A percentile compares a stretch with the other conserved stretches of the same genome.
phyloP scores from a whole-genome alignment of 2,329 filamentous ascomycete genomes.

The Pseudogymnoascus sp. region DNA sequence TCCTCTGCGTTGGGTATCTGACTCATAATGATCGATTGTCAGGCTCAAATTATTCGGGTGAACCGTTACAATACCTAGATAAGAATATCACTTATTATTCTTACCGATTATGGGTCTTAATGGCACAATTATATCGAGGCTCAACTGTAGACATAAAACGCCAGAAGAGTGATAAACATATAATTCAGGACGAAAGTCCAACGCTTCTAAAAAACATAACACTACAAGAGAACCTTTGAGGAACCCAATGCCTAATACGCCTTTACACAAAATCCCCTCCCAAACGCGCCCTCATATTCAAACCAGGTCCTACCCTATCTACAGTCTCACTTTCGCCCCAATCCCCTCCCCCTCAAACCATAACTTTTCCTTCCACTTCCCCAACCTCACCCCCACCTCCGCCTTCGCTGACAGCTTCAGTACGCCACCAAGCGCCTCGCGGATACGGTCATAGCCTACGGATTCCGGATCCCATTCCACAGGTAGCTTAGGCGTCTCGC shows the following conservation, averaged over 20 bases:
- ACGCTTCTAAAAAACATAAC: neutral
- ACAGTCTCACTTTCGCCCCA: conserved; percentile 53
- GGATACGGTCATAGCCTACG: conserved; percentile 75
- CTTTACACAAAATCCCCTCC: neutral
- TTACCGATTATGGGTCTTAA: neutral
- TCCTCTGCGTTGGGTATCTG: neutral
- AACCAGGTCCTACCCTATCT: conserved; percentile 26
- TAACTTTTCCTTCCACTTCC: conserved; percentile 63
- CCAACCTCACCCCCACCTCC: conserved; percentile 64
- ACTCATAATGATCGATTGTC: neutral
- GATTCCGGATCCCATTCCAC: conserved; percentile 71
- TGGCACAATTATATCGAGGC: neutral
- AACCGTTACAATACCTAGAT: too few species aligned
- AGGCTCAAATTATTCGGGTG: neutral
- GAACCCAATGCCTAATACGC: neutral
- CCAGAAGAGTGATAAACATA: neutral
- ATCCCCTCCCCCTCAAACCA: conserved; percentile 64
- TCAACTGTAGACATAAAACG: neutral
- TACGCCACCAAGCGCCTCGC: conserved; percentile 68
- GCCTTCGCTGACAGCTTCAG: conserved; percentile 74
- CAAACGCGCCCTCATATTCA: neutral
- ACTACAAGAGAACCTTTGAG: neutral
- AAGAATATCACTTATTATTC: neutral
- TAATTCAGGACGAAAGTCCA: neutral
- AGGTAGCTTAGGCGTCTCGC: conserved; percentile 65